Percentiles rank a stretch among this genome's conserved stretches.
Conservation (phyloP, 2,329 filamentous ascomycete genomes). For the Coniosporium uncinatum region DNA sequence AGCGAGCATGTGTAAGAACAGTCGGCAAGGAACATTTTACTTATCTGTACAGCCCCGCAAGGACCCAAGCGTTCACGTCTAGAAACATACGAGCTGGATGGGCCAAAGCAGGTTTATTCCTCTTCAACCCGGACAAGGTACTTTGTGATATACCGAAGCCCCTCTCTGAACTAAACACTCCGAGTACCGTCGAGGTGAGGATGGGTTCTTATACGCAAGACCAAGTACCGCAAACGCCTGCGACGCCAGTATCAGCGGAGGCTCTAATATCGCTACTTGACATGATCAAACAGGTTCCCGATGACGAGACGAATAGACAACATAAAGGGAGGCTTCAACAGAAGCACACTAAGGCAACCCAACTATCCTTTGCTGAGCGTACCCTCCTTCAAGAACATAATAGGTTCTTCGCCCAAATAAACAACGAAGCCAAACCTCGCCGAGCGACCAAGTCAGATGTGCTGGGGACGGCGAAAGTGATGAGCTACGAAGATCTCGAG, state of each 20-base stretch:
- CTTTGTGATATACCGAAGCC: no score
- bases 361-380: conserved; percentile 11
- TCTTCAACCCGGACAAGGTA: neutral
- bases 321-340: no score
- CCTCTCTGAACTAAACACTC: no score
- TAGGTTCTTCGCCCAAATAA: conserved; percentile 15
- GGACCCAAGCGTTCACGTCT: neutral
- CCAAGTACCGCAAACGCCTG: no score
- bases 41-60: no score
- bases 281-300: no score
- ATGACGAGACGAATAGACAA: conserved; percentile 12
- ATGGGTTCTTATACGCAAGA: no score
- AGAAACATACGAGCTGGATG: neutral
- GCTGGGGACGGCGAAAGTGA: conserved; percentile 15
- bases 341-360: conserved; percentile 10
- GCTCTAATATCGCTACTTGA: no score
- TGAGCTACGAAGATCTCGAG: conserved; percentile 15
- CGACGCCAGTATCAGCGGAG: no score
- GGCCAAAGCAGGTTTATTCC: neutral
- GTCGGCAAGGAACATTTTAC: neutral
- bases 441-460: conserved; percentile 14
- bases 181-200: no score
- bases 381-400: no score
- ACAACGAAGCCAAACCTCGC: conserved; percentile 17
- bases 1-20: neutral